These are phyloP conservation scores for Trichophyton schoenleinii DNA, from an alignment of 2,329 filamentous ascomycete species.

Conservation along the genomic window DNA sequence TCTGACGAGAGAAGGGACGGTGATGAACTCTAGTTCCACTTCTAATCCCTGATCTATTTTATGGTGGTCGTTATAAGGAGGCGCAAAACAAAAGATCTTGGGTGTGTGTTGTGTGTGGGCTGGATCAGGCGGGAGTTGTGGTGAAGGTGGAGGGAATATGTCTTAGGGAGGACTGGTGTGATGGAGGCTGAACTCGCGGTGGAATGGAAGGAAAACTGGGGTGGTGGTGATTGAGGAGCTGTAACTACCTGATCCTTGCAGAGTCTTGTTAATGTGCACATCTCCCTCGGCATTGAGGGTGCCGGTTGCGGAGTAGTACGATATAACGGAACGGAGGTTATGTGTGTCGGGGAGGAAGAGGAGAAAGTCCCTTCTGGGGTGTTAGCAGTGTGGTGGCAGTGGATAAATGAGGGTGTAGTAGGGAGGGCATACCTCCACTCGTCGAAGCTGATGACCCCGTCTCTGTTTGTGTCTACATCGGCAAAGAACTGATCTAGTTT, in stretches of 20 bases:
- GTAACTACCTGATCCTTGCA: slow-evolving; percentile 78
- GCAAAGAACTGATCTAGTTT: slow-evolving; percentile 76
- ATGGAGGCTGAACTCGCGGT: not conserved
- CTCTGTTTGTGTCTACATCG: slow-evolving; percentile 78
- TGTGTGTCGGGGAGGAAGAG: slow-evolving; percentile 62
- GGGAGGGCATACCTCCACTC: slow-evolving; percentile 74
- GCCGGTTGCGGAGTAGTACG: slow-evolving; percentile 81
- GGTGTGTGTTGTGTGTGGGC: slow-evolving; percentile 10
- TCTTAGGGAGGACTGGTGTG: slow-evolving; percentile 41
- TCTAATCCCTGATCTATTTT: slow-evolving; percentile 19
- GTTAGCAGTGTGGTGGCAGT: not conserved
- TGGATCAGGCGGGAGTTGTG: slow-evolving; percentile 13
- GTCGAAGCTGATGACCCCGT: slow-evolving; percentile 76
- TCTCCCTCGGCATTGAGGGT: slow-evolving; percentile 89
- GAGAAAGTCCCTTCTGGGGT: slow-evolving; percentile 63
- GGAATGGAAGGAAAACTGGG: slow-evolving; percentile 12
- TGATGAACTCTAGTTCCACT: slow-evolving; percentile 31
- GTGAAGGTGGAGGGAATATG: slow-evolving; percentile 24
- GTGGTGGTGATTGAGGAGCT: slow-evolving; percentile 23
- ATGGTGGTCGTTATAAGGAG: slow-evolving; percentile 2
- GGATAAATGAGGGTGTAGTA: not conserved
- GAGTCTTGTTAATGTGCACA: slow-evolving; percentile 78
- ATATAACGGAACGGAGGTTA: slow-evolving; percentile 68
- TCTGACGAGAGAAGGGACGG: slow-evolving; percentile 30
- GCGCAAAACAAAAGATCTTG: slow-evolving; percentile 8